phyloP scores from a whole-genome alignment of 2,329 filamentous ascomycete species.

The Ceratocystis colombiana region DNA sequence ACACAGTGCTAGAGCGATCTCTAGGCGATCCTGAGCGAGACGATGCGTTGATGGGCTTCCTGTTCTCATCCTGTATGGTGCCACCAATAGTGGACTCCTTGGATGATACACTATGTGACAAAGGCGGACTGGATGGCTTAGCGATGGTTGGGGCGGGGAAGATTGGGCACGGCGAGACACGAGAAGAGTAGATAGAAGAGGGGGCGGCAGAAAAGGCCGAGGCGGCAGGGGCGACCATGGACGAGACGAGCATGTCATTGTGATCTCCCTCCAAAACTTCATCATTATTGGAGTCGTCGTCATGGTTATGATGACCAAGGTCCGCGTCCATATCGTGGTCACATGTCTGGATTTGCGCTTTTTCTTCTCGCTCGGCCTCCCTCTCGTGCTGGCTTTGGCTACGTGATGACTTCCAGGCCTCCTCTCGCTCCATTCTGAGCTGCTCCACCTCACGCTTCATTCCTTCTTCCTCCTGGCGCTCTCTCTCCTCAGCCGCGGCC shows the following conservation, averaged over 20 bases:
- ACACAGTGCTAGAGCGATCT: constrained; percentile 39
- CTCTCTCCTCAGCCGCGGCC: constrained; percentile 9
- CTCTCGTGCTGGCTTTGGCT: neutral
- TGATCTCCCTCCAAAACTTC: neutral
- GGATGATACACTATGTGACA: constrained; percentile 25
- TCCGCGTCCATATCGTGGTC: neutral
- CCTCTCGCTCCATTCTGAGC: constrained; percentile 18
- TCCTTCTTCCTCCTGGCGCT: constrained; percentile 10
- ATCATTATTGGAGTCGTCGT: neutral
- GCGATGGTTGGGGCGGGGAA: constrained; percentile 12
- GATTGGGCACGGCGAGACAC: constrained; percentile 9
- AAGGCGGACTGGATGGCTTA: constrained; percentile 14
- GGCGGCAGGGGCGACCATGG: neutral
- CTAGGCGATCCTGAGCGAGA: constrained; percentile 27
- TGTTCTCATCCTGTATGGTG: neutral
- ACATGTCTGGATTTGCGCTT: neutral
- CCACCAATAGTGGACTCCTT: neutral
- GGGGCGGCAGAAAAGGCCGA: neutral
- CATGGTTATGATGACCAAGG: neutral
- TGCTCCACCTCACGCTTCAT: constrained; percentile 27
- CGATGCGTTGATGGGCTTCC: neutral
- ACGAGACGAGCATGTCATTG: neutral
- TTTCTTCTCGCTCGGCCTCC: neutral
- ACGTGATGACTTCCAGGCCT: neutral
- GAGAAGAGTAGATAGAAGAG: constrained; percentile 12